Base-by-base conservation (phyloP, 495 filamentous ascomycete species). In the Penicillium angulare region DNA sequence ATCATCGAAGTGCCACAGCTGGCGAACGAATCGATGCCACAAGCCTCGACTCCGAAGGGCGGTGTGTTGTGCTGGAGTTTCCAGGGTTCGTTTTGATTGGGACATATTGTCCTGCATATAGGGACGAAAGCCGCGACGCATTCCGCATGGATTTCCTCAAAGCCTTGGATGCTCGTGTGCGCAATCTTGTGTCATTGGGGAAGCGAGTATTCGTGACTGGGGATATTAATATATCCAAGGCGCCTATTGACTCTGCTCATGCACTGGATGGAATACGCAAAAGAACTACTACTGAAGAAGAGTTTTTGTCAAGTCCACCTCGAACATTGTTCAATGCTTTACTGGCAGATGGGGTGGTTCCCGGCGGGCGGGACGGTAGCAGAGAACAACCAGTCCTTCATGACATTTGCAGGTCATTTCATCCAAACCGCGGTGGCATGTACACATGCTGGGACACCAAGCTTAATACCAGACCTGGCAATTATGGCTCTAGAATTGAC, bases 361-460 rank as follows among this genome's bases (percentile, higher is more conserved):
- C 81, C 29, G 87, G 86, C 0, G 73, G 83, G 33, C 79, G 86
- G 41, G 89, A 95, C 46, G 75, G 81, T 50, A 86, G 82, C 3
- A 80, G 89, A 51, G 88, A 92, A 56, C 52, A 80, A 27, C 83
- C 91, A 3, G 80, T 91, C 7, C 73, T 98, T 50, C 85, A 86
- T 78, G 93, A 98, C 75, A 81, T 95, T 41, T 92, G 89, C 64
- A 78, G 93, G 49, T 83, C 81, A 22, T 93, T 92, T 59, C 88
- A 96, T 64, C 86, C 88, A 2, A 70, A 69, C 26, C 82, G 93
- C 5, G 75, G 74, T 49, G 90, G 92, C 38, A 98, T 98, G 93
- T 97, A 89, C 67, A 98, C 93, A 6, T 96, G 92, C 64, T 92
- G 91, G 91, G 88, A 95, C 50, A 86, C 87, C 47, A 86, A 83